Conservation (phyloP, 108 stramenopile species). For the Nitzschia palea region DNA sequence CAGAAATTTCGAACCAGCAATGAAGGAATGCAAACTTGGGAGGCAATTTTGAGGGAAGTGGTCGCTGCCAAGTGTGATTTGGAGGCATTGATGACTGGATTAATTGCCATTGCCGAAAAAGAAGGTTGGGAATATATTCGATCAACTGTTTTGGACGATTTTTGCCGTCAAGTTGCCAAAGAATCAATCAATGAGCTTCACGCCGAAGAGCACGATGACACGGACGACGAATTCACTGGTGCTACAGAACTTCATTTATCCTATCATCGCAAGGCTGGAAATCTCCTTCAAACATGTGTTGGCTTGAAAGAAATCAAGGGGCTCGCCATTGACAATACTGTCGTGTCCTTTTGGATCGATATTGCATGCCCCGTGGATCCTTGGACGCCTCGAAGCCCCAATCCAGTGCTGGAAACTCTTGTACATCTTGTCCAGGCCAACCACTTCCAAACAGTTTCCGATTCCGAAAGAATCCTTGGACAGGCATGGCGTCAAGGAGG, state of each 20-base stretch:
- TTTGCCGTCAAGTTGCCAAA: constrained; percentile 46
- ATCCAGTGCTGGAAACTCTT: constrained; percentile 51
- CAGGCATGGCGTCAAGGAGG: constrained; percentile 63
- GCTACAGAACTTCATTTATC: background rate
- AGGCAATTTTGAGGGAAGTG: constrained; percentile 60
- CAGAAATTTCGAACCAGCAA: background rate
- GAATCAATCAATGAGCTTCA: constrained; percentile 19
- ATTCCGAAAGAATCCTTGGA: constrained; percentile 23
- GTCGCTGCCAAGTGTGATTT: constrained; percentile 62
- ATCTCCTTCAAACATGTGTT: constrained; percentile 51
- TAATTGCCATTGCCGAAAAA: background rate
- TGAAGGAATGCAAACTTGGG: constrained; percentile 47
- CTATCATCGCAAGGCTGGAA: background rate
- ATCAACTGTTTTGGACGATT: constrained; percentile 45
- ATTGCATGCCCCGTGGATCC: constrained; percentile 31
- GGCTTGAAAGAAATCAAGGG: constrained; percentile 34
- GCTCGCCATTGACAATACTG: constrained; percentile 32
- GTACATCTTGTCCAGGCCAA: constrained; percentile 24
- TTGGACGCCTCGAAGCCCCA: background rate
- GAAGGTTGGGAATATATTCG: constrained; percentile 34
- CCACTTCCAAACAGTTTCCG: background rate
- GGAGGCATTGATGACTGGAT: constrained; percentile 18
- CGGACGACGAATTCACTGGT: background rate
- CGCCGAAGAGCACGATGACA: constrained; percentile 21
- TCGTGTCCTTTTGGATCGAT: constrained; percentile 46